phyloP scores from a whole-genome alignment of 148 eudicot species.

The Amaranthus palmeri region DNA sequence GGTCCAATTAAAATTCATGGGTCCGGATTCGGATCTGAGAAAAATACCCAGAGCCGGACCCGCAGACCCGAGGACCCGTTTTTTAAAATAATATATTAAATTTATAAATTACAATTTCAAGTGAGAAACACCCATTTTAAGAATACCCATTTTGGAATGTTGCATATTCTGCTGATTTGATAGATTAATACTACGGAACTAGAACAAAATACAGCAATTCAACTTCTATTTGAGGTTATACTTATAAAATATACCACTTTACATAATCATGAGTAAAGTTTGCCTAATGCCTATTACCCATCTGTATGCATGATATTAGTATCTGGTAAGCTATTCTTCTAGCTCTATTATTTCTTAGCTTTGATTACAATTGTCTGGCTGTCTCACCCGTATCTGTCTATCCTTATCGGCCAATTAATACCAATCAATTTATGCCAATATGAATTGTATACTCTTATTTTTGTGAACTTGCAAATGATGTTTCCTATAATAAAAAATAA shows the following conservation, averaged over 20 bases:
- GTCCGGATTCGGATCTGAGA: too few relatives aligned
- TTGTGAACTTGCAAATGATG: too few relatives aligned
- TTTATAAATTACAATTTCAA: too few relatives aligned
- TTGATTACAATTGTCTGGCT: background rate
- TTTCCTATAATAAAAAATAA: too few relatives aligned
- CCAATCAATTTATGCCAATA: conserved; percentile 6
- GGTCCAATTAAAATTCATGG: too few relatives aligned
- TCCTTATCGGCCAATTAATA: conserved; percentile 4
- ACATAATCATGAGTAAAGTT: conserved; percentile 2
- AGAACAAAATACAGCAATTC: background rate
- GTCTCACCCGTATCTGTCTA: background rate
- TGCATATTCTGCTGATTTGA: conserved; percentile 16
- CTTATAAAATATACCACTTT: background rate
- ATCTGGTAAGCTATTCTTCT: background rate
- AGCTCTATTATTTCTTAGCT: background rate
- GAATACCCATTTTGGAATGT: conserved; percentile 14
- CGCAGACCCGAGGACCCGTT: too few relatives aligned
- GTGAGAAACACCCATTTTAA: too few relatives aligned
- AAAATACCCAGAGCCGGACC: too few relatives aligned
- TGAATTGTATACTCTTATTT: background rate
- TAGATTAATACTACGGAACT: background rate
- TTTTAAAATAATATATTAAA: too few relatives aligned
- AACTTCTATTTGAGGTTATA: background rate
- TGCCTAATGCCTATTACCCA: background rate
- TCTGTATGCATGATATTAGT: background rate